phyloP scores from a whole-genome alignment of 345 rosid species.

The Microthlaspi erraticum region DNA sequence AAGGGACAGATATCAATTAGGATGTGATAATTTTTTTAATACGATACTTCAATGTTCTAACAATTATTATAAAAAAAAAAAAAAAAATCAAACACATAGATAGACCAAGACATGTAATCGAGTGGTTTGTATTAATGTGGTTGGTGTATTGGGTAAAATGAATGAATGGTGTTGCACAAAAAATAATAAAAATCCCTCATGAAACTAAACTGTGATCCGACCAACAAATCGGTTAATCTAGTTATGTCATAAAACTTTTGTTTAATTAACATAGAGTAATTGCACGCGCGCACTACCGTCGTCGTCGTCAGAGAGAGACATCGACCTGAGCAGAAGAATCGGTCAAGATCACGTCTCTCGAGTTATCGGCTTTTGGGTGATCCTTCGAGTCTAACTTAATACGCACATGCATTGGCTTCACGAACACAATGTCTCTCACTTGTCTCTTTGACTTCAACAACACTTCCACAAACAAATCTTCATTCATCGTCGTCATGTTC shows the following conservation, averaged over 20 bases:
- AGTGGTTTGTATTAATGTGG: too few species aligned
- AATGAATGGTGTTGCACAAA: too few species aligned
- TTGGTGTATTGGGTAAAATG: too few species aligned
- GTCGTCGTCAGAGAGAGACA: slow-evolving; percentile 45
- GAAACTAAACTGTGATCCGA: neutral
- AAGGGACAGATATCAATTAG: neutral
- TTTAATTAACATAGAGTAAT: neutral
- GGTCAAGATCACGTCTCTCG: slow-evolving; percentile 63
- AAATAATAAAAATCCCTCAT: too few species aligned
- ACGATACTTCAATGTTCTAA: neutral
- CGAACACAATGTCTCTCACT: slow-evolving; percentile 64
- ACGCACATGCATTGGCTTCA: slow-evolving; percentile 74
- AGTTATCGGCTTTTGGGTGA: slow-evolving; percentile 77
- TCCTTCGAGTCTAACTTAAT: slow-evolving; percentile 56
- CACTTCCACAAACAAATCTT: slow-evolving; percentile 57
- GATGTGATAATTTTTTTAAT: neutral
- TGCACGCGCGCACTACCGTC: slow-evolving; percentile 6
- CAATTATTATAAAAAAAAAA: neutral
- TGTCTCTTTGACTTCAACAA: slow-evolving; percentile 62
- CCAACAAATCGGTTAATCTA: slow-evolving; percentile 17
- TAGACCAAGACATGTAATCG: too few species aligned
- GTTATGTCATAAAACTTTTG: neutral
- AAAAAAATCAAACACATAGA: too few species aligned
- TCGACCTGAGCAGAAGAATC: slow-evolving; percentile 54
- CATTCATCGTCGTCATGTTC: slow-evolving; percentile 41